Base-by-base conservation (phyloP, 228 moss, liverwort and hornwort genomes). In the Sphagnum magellanicum region DNA sequence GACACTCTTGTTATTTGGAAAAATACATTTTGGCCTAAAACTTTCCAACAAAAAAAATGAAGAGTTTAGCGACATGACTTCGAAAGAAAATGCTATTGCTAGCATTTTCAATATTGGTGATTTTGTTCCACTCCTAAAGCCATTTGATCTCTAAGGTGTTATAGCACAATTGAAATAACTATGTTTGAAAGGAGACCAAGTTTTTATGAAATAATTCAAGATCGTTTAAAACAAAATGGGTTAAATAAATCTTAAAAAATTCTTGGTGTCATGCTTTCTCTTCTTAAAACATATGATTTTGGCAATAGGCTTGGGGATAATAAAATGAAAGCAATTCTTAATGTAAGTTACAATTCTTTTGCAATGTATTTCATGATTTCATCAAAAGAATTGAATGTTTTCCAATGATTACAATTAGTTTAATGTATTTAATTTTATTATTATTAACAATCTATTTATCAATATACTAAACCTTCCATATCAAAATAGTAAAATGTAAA, bases 311-410 rank as follows among this genome's bases (percentile, higher is more conserved):
- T 84, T 6, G 75, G 80, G 15, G 70, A 71, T 4, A 46, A 50
- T 47, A 68, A 71, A 0, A 75, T 78, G 50, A 84, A 84, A 65
- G 77, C 76, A 13, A 71, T 83, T 32, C 63, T 5, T 48, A 79
- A 77, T 74, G 72, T 64, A 16, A 32, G 3, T 32, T 32, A 32
- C 1, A 32, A 32, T 32, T 2, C 32, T 32, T 32, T 32, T 32
- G 32, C 3, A 32, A 2, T 32, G 32, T 32, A 32, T 32, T 32
- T 32, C 32, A 32, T 32, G 32, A 32, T 32, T 32, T 32, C 32
- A 32, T 32, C 2, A 32, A 32, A 2, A 32, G 0, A 32, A 32
- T 3, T 32, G 32, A 32, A 32, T 32, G 0, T 32, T 32, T 32
- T 32, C 32, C 32, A 32, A 32, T 32, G 2, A 32, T 32, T 32